These are phyloP conservation scores for Candida methanosorbosa DNA, from an alignment of 805 yeast genomes.

Conservation along the genomic window DNA sequence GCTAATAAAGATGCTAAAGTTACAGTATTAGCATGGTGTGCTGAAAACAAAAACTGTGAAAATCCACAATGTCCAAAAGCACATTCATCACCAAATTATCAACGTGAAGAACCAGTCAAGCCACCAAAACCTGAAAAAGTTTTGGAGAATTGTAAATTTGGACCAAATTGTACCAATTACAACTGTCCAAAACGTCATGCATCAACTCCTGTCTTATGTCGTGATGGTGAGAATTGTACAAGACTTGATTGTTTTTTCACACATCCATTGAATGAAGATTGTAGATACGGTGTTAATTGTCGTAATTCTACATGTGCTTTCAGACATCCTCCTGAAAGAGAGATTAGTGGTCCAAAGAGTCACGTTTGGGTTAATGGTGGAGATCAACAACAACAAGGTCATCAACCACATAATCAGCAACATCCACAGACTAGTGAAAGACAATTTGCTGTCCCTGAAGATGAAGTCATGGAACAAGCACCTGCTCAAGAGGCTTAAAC, in stretches of 20 bases:
- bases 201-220: slow-evolving; percentile 59
- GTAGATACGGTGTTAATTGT: slow-evolving; percentile 76
- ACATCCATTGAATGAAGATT: slow-evolving; percentile 73
- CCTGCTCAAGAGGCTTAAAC: slow-evolving; percentile 35
- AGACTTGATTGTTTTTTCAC: slow-evolving; percentile 76
- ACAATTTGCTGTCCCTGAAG: slow-evolving; percentile 71
- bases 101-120: slow-evolving; percentile 14
- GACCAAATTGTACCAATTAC: slow-evolving; percentile 64
- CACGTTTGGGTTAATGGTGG: slow-evolving; percentile 23
- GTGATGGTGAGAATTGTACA: slow-evolving; percentile 72
- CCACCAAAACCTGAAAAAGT: slow-evolving; percentile 32
- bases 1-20: slow-evolving; percentile 70
- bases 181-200: slow-evolving; percentile 85
- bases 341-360: slow-evolving; percentile 17
- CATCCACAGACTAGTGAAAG: slow-evolving; percentile 43
- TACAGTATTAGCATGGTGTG: slow-evolving; percentile 66
- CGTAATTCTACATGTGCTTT: slow-evolving; percentile 62
- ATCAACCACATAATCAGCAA: background rate
- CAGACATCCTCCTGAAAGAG: slow-evolving; percentile 77
- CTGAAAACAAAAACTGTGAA: slow-evolving; percentile 54
- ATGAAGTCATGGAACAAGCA: slow-evolving; percentile 62
- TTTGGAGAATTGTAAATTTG: slow-evolving; percentile 79
- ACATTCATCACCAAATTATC: slow-evolving; percentile 67
- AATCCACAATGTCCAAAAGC: slow-evolving; percentile 61
- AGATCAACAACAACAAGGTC: background rate